Percentiles rank a stretch among this genome's conserved stretches.
These are phyloP conservation scores for Penicillium freii DNA, from an alignment of 2,329 filamentous ascomycete species.

Conservation along the genomic window DNA sequence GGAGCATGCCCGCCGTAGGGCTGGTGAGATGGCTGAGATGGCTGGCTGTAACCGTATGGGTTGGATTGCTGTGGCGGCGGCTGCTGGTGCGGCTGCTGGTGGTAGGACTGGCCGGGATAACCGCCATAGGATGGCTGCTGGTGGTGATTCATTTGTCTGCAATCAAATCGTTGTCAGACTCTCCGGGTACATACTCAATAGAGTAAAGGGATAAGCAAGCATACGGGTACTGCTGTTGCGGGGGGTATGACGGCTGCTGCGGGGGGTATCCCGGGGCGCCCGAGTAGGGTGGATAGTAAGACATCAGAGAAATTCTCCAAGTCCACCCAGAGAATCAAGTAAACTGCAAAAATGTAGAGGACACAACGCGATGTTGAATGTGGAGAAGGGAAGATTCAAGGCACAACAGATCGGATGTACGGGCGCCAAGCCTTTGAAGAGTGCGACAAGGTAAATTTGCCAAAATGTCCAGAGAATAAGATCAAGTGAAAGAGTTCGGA, in stretches of 20 bases:
- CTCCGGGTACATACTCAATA: background rate
- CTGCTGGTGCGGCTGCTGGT: constrained; percentile 48
- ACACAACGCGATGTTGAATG: constrained; percentile 15
- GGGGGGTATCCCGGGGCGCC: constrained; percentile 58
- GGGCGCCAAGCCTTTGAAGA: constrained; percentile 20
- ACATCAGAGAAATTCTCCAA: constrained; percentile 48
- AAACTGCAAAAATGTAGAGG: constrained; percentile 7
- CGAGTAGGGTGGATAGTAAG: constrained; percentile 62
- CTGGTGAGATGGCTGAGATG: constrained; percentile 40
- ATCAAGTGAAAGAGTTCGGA: background rate
- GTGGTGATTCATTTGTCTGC: constrained; percentile 36
- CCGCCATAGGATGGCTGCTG: constrained; percentile 38
- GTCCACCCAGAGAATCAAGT: constrained; percentile 5
- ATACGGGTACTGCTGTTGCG: constrained; percentile 43
- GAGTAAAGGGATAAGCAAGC: constrained; percentile 22
- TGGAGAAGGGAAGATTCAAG: constrained; percentile 23
- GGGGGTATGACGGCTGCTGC: constrained; percentile 41
- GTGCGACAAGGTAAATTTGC: background rate
- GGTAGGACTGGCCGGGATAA: constrained; percentile 39
- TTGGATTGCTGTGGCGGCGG: constrained; percentile 40
- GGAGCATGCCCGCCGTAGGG: constrained; percentile 32
- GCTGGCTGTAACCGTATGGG: constrained; percentile 46
- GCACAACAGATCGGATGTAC: constrained; percentile 21
- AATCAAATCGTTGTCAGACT: constrained; percentile 11
- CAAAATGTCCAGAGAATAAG: background rate